Conservation (phyloP, 2,329 filamentous ascomycete species). For the Iodosphaeria phyllophila region DNA sequence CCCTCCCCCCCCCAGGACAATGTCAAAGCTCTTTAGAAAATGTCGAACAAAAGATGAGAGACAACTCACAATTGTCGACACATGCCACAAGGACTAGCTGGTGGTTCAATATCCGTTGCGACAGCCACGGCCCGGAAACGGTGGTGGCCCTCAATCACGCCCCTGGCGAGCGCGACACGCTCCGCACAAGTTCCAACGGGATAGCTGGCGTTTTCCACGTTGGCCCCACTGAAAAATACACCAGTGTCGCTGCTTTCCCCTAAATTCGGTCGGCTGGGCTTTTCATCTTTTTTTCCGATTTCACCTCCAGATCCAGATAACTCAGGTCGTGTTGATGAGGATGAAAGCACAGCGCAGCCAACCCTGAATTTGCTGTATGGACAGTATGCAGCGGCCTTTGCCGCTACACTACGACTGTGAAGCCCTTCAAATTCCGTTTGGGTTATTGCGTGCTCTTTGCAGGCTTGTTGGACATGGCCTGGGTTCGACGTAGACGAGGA, state of each 20-base stretch:
- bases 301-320: too few species aligned
- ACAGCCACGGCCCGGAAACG: constrained; percentile 68
- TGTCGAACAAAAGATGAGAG: background rate
- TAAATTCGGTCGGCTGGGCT: too few species aligned
- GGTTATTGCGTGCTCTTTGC: constrained; percentile 30
- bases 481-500: constrained; percentile 10
- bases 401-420: constrained; percentile 41
- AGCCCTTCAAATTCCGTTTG: constrained; percentile 45
- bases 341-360: constrained; percentile 68
- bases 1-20: background rate
- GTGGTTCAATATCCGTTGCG: constrained; percentile 55
- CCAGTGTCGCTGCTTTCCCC: constrained; percentile 25
- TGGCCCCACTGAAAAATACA: constrained; percentile 51
- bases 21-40: too few species aligned
- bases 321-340: too few species aligned
- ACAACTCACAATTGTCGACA: constrained; percentile 67
- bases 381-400: constrained; percentile 72
- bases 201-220: constrained; percentile 85
- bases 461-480: constrained; percentile 13
- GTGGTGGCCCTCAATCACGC: constrained; percentile 41
- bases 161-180: constrained; percentile 69
- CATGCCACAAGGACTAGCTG: constrained; percentile 78
- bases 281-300: too few species aligned
- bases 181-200: constrained; percentile 94
- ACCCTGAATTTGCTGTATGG: constrained; percentile 88